Percentiles rank a stretch among this genome's conserved stretches.
Evolutionary conservation across 140 eudicot genomes (phyloP).

Genomic region (Cichorium intybus): DNA sequence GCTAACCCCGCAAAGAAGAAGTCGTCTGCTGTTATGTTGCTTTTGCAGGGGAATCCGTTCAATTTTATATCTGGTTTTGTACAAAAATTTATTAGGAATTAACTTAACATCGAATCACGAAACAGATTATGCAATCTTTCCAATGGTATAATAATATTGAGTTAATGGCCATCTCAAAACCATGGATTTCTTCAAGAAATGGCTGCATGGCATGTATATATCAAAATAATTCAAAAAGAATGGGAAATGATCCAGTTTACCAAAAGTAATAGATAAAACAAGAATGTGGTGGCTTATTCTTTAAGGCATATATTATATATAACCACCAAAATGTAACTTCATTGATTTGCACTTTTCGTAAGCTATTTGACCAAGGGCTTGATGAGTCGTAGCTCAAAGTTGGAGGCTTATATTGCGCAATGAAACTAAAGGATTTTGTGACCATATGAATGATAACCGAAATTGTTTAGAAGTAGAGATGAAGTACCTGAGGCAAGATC

Average conservation of each 20-base stretch:
- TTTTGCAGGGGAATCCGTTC: constrained; percentile 66
- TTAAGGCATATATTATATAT: neutral
- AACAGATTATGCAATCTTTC: too few relatives aligned
- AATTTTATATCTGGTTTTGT: constrained; percentile 48
- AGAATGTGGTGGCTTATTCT: neutral
- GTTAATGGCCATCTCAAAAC: too few relatives aligned
- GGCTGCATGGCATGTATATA: too few relatives aligned
- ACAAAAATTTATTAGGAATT: neutral
- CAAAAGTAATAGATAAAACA: neutral
- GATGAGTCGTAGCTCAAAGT: neutral
- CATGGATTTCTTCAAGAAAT: too few relatives aligned
- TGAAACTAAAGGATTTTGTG: neutral
- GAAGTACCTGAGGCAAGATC: constrained; percentile 48
- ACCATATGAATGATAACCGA: neutral
- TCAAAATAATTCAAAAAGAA: too few relatives aligned
- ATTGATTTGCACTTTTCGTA: neutral
- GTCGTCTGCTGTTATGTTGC: constrained; percentile 43
- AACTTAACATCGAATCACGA: too few relatives aligned
- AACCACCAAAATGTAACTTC: neutral
- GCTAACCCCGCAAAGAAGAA: constrained; percentile 56
- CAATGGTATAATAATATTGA: neutral
- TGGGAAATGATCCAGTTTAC: neutral
- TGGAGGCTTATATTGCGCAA: neutral
- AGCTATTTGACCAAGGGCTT: neutral
- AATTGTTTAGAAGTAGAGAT: neutral